Evolutionary conservation across 495 filamentous ascomycete species (phyloP).

Genomic region (Penicillium verhagenii): DNA sequence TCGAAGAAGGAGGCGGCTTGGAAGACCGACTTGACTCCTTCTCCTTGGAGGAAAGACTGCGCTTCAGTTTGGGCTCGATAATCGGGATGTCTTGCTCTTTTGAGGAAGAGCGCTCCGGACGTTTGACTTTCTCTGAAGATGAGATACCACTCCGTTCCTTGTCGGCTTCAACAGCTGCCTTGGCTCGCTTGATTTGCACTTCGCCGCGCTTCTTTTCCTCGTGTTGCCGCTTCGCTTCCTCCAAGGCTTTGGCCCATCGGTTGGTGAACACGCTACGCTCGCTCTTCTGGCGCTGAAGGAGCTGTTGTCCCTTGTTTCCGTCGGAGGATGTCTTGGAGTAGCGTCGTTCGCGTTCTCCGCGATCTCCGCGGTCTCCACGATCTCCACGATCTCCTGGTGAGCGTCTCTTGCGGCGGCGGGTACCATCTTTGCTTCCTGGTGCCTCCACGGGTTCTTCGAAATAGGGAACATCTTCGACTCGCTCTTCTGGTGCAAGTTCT

Average conservation of each 20-base stretch:
- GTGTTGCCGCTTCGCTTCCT: conserved; percentile 39
- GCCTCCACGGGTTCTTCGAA: conserved; percentile 15
- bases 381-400: conserved; percentile 25
- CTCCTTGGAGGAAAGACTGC: conserved; percentile 21
- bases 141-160: conserved; percentile 20
- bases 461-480: conserved; percentile 7
- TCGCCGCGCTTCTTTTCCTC: conserved; percentile 34
- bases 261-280: conserved; percentile 36
- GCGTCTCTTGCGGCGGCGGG: conserved; percentile 34
- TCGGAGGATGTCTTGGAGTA: conserved; percentile 41
- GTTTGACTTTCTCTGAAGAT: conserved; percentile 14
- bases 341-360: conserved; percentile 36
- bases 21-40: conserved; percentile 16
- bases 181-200: conserved; percentile 11
- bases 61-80: conserved; percentile 23
- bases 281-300: conserved; percentile 34
- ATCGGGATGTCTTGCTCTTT: conserved; percentile 18
- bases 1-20: conserved; percentile 5
- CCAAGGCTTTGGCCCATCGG: conserved; percentile 41
- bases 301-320: conserved; percentile 24
- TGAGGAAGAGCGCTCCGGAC: conserved; percentile 15
- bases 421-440: conserved; percentile 10
- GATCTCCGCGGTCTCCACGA: no score
- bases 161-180: conserved; percentile 22
- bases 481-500: conserved; percentile 17